phyloP scores from a whole-genome alignment of 2,329 filamentous ascomycete genomes.

The Talaromyces sp. region DNA sequence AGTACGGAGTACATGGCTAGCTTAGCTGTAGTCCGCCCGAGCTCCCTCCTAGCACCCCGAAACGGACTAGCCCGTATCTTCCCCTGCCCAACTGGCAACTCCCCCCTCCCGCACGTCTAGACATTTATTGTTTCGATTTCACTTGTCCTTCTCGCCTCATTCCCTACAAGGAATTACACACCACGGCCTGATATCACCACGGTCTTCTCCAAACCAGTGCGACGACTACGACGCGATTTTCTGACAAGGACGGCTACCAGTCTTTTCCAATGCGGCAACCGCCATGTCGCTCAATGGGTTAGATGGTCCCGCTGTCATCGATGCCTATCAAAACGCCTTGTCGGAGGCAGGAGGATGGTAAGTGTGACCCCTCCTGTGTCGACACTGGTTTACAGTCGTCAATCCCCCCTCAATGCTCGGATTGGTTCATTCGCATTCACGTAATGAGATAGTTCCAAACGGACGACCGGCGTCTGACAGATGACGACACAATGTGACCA shows the following conservation, averaged over 20 bases:
- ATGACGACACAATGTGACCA: background rate
- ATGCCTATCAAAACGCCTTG: conserved; percentile 76
- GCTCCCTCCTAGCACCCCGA: background rate
- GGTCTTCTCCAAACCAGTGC: background rate
- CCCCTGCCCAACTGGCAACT: conserved; percentile 6
- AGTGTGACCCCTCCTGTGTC: conserved; percentile 35
- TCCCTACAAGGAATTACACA: background rate
- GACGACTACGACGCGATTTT: background rate
- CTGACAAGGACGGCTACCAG: conserved; percentile 6
- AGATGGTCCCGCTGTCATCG: conserved; percentile 73
- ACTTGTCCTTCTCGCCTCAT: background rate
- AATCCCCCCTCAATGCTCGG: background rate
- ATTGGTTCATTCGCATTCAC: background rate
- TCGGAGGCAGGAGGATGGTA: conserved; percentile 93
- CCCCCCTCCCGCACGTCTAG: conserved; percentile 5
- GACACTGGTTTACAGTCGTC: background rate
- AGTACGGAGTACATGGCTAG: no score
- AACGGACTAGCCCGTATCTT: conserved; percentile 5
- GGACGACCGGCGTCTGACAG: background rate
- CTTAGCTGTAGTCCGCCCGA: background rate
- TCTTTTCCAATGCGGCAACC: conserved; percentile 35
- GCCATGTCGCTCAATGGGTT: conserved; percentile 94
- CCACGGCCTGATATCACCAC: background rate
- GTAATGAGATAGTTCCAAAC: background rate
- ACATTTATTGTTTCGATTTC: background rate